These are phyloP conservation scores for Osmanthus fragrans DNA, from an alignment of 257 asterid genomes.

Conservation along the genomic window DNA sequence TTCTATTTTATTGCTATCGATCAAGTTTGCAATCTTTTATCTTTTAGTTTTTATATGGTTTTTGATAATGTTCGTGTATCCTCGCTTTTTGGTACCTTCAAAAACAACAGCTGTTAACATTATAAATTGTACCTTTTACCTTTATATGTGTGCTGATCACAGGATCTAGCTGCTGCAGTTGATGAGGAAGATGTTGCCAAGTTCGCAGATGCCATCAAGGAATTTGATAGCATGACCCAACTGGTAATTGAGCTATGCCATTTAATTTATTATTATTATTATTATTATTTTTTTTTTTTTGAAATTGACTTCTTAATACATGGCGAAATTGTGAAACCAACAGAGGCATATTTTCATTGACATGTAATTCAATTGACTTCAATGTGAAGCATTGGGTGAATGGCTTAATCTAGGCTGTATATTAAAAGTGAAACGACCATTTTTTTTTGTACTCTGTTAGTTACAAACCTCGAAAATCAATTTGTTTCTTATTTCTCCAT, in stretches of 20 bases:
- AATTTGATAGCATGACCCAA: conserved; percentile 56
- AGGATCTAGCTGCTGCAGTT: conserved; percentile 54
- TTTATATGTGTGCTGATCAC: conserved; percentile 21
- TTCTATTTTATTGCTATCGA: conserved; percentile 3
- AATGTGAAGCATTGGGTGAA: conserved; percentile 2
- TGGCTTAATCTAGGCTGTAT: neutral
- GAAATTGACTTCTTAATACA: no score
- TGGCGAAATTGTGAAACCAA: neutral
- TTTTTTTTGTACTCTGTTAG: neutral
- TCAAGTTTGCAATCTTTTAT: neutral
- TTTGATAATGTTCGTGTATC: conserved; percentile 15
- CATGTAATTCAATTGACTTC: neutral
- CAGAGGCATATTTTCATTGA: neutral
- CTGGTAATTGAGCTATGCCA: conserved; percentile 36
- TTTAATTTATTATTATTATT: neutral
- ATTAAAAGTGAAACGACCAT: neutral
- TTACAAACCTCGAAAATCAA: neutral
- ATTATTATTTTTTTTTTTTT: no score
- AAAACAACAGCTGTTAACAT: neutral
- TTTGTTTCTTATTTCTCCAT: neutral
- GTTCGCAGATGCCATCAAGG: conserved; percentile 56
- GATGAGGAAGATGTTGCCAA: conserved; percentile 58
- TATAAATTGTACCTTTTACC: neutral
- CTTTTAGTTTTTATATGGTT: neutral
- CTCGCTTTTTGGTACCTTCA: neutral